Conservation (phyloP, 2,329 filamentous ascomycete species). For the Tothia fuscella region DNA sequence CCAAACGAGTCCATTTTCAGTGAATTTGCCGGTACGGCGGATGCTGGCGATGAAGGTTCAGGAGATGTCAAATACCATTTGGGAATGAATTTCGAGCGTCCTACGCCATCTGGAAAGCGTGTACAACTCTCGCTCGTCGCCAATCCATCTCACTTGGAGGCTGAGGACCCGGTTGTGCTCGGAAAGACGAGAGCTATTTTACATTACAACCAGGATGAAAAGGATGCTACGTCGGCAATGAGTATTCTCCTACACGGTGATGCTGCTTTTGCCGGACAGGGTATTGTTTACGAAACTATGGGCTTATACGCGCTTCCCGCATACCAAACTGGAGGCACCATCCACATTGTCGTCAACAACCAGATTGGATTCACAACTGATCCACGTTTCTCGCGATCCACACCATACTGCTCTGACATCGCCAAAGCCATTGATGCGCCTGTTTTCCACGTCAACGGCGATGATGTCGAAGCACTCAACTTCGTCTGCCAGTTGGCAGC, state of each 20-base stretch:
- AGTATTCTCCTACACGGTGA: slow-evolving; percentile 93
- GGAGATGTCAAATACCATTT: slow-evolving; percentile 99
- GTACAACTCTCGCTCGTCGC: slow-evolving; percentile 98
- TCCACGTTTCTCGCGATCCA: slow-evolving; percentile 91
- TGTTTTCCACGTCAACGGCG: slow-evolving; percentile 97
- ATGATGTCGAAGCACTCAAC: slow-evolving; percentile 97
- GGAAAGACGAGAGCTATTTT: slow-evolving; percentile 97
- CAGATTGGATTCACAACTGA: slow-evolving; percentile 99
- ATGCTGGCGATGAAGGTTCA: slow-evolving; percentile 87
- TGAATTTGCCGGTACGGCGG: slow-evolving; percentile 82
- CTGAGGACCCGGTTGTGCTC: slow-evolving; percentile 93
- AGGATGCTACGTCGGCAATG: slow-evolving; percentile 81
- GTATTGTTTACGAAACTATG: slow-evolving; percentile 96
- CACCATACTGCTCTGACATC: slow-evolving; percentile 97
- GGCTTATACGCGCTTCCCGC: slow-evolving; percentile 92
- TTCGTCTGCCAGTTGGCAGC: slow-evolving; percentile 94
- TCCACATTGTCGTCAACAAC: slow-evolving; percentile 98
- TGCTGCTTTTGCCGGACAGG: slow-evolving; percentile 90
- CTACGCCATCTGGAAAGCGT: slow-evolving; percentile 94
- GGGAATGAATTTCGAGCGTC: slow-evolving; percentile 99
- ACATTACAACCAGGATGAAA: slow-evolving; percentile 97
- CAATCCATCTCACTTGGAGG: slow-evolving; percentile 96
- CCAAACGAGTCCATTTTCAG: slow-evolving; percentile 99
- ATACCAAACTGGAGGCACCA: slow-evolving; percentile 94
- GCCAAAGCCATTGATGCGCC: slow-evolving; percentile 97